These are phyloP conservation scores for Sporothrix variecibatus DNA, from an alignment of 2,329 filamentous ascomycete genomes.

Conservation along the genomic window DNA sequence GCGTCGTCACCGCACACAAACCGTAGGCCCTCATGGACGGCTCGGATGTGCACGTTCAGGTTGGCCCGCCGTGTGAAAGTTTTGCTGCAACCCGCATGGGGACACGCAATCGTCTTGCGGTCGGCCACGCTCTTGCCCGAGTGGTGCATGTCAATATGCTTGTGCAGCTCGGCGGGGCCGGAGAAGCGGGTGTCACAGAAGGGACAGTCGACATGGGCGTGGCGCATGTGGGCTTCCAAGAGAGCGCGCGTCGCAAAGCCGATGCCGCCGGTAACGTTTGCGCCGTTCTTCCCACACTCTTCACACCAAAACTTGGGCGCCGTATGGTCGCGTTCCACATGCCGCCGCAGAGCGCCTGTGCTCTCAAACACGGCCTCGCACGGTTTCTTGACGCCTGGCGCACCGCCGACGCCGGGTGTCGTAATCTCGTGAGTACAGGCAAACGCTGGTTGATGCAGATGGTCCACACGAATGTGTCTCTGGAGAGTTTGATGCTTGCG, in stretches of 20 bases:
- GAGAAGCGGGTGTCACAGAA: slow-evolving; percentile 71
- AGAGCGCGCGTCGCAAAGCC: slow-evolving; percentile 72
- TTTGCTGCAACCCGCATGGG: slow-evolving; percentile 68
- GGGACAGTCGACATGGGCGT: slow-evolving; percentile 72
- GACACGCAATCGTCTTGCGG: slow-evolving; percentile 67
- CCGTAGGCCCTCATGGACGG: slow-evolving; percentile 72
- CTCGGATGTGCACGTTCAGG: slow-evolving; percentile 74
- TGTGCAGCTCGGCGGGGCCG: slow-evolving; percentile 67
- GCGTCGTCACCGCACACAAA: slow-evolving; percentile 75
- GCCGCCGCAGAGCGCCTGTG: slow-evolving; percentile 68
- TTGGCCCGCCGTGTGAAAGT: slow-evolving; percentile 84
- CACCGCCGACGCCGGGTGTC: slow-evolving; percentile 25
- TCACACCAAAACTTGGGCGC: slow-evolving; percentile 74
- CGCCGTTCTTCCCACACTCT: slow-evolving; percentile 56
- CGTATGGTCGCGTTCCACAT: slow-evolving; percentile 70
- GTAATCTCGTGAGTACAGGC: slow-evolving; percentile 57
- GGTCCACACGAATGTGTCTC: slow-evolving; percentile 75
- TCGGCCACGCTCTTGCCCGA: slow-evolving; percentile 62
- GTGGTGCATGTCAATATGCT: slow-evolving; percentile 78
- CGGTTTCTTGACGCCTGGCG: not conserved
- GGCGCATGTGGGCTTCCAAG: slow-evolving; percentile 71
- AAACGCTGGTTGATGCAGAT: slow-evolving; percentile 71
- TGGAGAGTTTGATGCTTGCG: slow-evolving; percentile 85
- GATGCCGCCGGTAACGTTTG: not conserved
- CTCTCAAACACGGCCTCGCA: slow-evolving; percentile 76